These are phyloP conservation scores for Globisporangium uncinulatum DNA, from an alignment of 352 stramenopile species.

Conservation along the genomic window DNA sequence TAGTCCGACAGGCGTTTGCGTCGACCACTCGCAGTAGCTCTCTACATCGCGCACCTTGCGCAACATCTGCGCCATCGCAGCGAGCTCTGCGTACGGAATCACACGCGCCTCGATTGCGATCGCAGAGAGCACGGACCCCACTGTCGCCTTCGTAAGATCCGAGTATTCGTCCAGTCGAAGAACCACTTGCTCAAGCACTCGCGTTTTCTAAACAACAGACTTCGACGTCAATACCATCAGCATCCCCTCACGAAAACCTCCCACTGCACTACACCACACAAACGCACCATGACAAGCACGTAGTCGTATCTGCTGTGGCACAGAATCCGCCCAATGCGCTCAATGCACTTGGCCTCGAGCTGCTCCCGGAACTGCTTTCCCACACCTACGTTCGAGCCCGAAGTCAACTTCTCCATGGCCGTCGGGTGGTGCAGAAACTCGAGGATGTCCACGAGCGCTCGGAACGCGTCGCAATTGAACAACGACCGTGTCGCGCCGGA, in stretches of 20 bases:
- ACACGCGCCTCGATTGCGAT: constrained; percentile 52
- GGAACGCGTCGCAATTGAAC: constrained; percentile 52
- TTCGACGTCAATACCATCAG: not conserved
- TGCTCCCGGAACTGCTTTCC: constrained; percentile 6
- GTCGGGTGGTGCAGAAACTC: constrained; percentile 26
- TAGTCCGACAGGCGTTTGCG: not conserved
- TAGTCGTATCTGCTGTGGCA: constrained; percentile 42
- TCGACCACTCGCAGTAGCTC: too few species aligned
- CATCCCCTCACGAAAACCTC: not conserved
- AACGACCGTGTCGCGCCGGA: constrained; percentile 14
- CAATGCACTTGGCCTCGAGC: constrained; percentile 43
- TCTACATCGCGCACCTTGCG: constrained; percentile 14
- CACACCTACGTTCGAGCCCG: not conserved
- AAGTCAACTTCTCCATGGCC: constrained; percentile 2
- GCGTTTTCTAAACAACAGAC: constrained; percentile 23
- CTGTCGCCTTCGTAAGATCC: constrained; percentile 39
- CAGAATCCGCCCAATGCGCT: constrained; percentile 44
- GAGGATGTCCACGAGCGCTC: constrained; percentile 36
- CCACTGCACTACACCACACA: not conserved
- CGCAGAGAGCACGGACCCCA: constrained; percentile 49
- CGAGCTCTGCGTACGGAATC: constrained; percentile 47
- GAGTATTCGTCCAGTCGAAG: constrained; percentile 34
- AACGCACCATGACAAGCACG: constrained; percentile 44
- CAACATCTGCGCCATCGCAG: constrained; percentile 27
- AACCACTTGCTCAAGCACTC: constrained; percentile 32